Evolutionary conservation across 2,329 filamentous ascomycete genomes (phyloP), one percentile per base, ranked within the genome.

Genomic region (Mariannaea elegans): DNA sequence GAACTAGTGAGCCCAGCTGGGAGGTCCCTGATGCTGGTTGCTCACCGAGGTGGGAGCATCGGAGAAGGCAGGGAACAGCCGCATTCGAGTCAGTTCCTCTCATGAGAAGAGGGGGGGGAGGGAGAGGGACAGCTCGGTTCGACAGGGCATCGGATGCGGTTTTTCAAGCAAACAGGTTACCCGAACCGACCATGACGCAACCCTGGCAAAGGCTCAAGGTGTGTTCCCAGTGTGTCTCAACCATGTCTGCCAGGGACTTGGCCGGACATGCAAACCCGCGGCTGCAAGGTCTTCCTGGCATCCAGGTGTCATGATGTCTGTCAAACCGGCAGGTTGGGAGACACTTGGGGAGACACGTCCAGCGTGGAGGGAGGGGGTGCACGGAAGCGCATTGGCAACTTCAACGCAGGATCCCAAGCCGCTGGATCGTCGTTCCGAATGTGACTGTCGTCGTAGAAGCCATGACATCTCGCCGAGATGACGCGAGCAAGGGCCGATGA

Each of bases 41-140:
- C 34, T 62, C 50, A 62, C 59, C 59, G 59, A 62, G 55, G 59
- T 59, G 49, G 39, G 42, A 47, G 49, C 58, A 36, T 38, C 27
- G 16, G 36, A 44, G 19, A 21, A 19, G 16, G 27, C 44, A 44
- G 42, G 56, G 56, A 36, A 24, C 45, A 46, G 47, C n/a, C 19
- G 34, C n/a, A 23, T 50, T 50, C 27, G 44, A 41, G 49, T 24
- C 23, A 46, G n/a, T 13, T 31, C 27, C 12, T 31, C 27, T 7
- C 6, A 38, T 38, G 34, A 38, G 7, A 13, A 3, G 10, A 2
- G 4, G 4, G 12, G 8, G 38, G 18, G 16, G n/a, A 18, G 18
- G 4, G 5, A 16, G 16, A 38, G 32, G 32, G 9, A 27, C n/a
- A n/a, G n/a, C n/a, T 60, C 45, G 50, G 50, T 56, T 60, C 50